phyloP scores from a whole-genome alignment of 176 grass and related monocot species.

The Musa acuminata region DNA sequence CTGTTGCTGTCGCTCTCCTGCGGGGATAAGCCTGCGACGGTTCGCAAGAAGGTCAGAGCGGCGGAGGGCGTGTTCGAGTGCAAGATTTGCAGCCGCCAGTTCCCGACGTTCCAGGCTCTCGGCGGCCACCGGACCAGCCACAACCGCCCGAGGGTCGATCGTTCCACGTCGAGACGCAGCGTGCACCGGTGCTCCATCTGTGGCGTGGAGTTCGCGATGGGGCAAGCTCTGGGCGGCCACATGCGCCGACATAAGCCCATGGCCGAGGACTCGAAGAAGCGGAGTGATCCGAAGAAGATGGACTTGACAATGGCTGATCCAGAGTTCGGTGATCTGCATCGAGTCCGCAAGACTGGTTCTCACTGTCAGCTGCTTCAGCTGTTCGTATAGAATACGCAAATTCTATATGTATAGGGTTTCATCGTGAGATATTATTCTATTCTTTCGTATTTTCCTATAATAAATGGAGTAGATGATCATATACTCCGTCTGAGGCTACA shows the following conservation, averaged over 20 bases:
- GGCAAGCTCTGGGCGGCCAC: conserved; percentile 13
- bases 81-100: conserved; percentile 11
- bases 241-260: conserved; percentile 1
- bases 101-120: conserved; percentile 16
- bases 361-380: neutral
- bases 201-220: conserved; percentile 1
- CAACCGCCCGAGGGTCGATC: neutral
- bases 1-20: neutral
- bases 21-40: neutral
- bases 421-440: no score
- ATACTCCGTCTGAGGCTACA: no score
- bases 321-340: neutral
- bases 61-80: conserved; percentile 9
- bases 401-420: no score
- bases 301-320: neutral
- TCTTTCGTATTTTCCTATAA: no score
- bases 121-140: conserved; percentile 16
- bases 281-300: neutral
- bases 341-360: neutral
- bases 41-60: neutral
- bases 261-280: conserved; percentile 4
- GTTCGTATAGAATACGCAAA: neutral
- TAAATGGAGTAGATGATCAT: no score
- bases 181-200: conserved; percentile 2
- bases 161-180: no score